Base-by-base conservation (phyloP, 306 rosid species). In the Biancaea sappan region DNA sequence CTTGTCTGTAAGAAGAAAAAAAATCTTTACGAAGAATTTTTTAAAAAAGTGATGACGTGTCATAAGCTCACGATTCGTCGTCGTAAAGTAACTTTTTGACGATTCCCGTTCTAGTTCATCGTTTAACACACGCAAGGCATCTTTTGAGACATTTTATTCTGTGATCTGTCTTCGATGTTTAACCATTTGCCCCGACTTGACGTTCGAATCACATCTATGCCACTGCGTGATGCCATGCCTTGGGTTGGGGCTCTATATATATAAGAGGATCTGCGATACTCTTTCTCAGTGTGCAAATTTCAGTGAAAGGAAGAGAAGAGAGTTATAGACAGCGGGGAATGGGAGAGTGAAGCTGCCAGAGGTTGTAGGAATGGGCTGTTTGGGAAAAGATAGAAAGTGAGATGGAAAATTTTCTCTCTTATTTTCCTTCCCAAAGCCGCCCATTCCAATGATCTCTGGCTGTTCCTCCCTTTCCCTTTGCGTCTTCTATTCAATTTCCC, bases 401-500 rank as follows among this genome's bases (percentile, higher is more conserved):
- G 3, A 35, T 10, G 5, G 31, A 43, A 66, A 37, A 12, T 24
- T 11, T 2, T 1, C 5, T 32, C 10, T 28, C 52, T 10, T 0
- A 0, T 46, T 68, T 38, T 68, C 24, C 81, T 87, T 84, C 80
- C 91, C 91, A 84, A 87, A 64, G 64, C 80, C 80, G 76, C 87
- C 87, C 88, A 84, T 84, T 84, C 91, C 85, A 29, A 77, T 82
- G 56, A 84, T 80, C 80, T 87, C 87, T 71, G 24, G 73, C 43
- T 34, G 71, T 60, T 87, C 84, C 73, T 79, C 91, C 86, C 91
- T 79, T 82, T 84, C 85, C 88, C 81, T 83, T 65, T 40, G 56
- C 79, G 16, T 37, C 77, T 63, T 11, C 46, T 40, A 9, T 9
- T 40, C 2, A 40, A 60, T 37, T 15, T 25, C 8, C 53, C 18